phyloP scores from a whole-genome alignment of 345 rosid genomes.

The Citrus reticulata region DNA sequence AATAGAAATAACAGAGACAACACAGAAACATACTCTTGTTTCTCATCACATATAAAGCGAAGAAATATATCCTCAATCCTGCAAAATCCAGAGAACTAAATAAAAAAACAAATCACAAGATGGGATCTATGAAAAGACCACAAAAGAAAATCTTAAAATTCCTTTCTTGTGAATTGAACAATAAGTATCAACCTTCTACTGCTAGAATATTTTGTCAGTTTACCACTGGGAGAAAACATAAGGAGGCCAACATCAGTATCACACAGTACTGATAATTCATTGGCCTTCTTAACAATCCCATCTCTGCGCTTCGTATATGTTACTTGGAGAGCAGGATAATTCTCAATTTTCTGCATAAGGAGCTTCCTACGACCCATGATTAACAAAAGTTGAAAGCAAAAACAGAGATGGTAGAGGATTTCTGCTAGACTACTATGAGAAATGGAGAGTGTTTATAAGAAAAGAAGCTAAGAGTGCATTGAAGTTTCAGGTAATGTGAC shows the following conservation, averaged over 20 bases:
- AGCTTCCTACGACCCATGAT: constrained; percentile 17
- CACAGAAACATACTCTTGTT: constrained; percentile 6
- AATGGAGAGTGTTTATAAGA: neutral
- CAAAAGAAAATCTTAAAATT: neutral
- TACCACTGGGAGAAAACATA: constrained; percentile 32
- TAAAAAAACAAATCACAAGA: neutral
- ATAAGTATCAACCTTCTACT: constrained; percentile 25
- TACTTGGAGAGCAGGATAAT: neutral
- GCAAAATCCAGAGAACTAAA: neutral
- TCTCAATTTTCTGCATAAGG: constrained; percentile 8
- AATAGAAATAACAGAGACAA: neutral
- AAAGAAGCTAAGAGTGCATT: constrained; percentile 3
- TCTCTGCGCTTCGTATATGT: constrained; percentile 31
- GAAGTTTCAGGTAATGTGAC: neutral
- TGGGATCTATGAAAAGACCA: neutral
- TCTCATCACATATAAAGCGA: constrained; percentile 8
- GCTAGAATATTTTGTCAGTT: constrained; percentile 19
- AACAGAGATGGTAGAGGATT: neutral
- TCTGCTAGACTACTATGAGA: neutral
- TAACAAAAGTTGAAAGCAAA: neutral
- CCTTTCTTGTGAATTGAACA: neutral
- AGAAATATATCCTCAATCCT: constrained; percentile 34
- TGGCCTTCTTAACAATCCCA: constrained; percentile 26
- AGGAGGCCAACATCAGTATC: constrained; percentile 25
- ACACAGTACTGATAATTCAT: constrained; percentile 20